These are phyloP conservation scores for Melampsora larici-populina DNA, from an alignment of 1,284 basidiomycete species.

Conservation along the genomic window DNA sequence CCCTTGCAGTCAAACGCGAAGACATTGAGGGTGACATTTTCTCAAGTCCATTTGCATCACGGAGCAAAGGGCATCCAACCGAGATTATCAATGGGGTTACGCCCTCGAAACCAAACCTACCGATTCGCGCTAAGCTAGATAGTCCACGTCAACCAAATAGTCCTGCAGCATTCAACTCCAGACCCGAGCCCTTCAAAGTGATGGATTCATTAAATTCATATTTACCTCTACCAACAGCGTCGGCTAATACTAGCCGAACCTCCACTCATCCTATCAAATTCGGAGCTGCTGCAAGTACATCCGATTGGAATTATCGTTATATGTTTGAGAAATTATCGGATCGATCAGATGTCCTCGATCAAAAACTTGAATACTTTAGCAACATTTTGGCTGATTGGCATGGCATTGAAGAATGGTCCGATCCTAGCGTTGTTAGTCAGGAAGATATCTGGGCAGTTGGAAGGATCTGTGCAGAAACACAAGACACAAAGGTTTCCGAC, in stretches of 20 bases:
- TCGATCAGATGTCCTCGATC: conserved; percentile 76
- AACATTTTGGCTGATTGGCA: conserved; percentile 70
- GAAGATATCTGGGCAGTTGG: conserved; percentile 75
- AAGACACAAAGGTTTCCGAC: conserved; percentile 67
- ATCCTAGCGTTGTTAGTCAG: conserved; percentile 66
- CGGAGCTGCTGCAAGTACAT: neutral
- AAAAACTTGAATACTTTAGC: conserved; percentile 76
- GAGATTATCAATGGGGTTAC: neutral
- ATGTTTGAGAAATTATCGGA: conserved; percentile 86
- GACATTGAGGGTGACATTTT: neutral
- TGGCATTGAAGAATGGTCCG: conserved; percentile 62
- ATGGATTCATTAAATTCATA: conserved; percentile 20
- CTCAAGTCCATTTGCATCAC: neutral
- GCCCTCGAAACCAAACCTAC: neutral
- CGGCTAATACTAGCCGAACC: neutral
- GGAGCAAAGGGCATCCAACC: neutral
- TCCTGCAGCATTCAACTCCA: conserved; percentile 20
- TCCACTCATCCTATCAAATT: conserved; percentile 17
- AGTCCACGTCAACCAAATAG: neutral
- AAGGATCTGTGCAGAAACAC: conserved; percentile 69
- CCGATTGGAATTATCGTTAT: conserved; percentile 62
- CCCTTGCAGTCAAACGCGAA: neutral
- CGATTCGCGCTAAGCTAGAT: neutral
- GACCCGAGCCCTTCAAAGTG: conserved; percentile 32
- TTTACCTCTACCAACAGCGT: conserved; percentile 18